These are phyloP conservation scores for Ganoderma lucidum DNA, from an alignment of 1,284 basidiomycete species.

Conservation along the genomic window DNA sequence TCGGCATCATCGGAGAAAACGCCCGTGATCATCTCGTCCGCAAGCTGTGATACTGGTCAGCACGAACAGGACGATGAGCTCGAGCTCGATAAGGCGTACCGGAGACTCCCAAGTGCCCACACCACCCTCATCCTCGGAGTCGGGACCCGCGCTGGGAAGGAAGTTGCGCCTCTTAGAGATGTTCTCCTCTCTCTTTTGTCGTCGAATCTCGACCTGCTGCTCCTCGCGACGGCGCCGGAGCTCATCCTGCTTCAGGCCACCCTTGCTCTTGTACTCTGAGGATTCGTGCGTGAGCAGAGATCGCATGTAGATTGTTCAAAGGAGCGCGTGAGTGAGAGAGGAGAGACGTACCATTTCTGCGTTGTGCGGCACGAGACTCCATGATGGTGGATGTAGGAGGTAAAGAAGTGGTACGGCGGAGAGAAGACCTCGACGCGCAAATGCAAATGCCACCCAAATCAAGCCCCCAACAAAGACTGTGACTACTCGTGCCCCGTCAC, in stretches of 20 bases:
- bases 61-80: conserved; percentile 27
- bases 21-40: conserved; percentile 92
- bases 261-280: conserved; percentile 80
- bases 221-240: conserved; percentile 95
- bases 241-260: conserved; percentile 84
- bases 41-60: conserved; percentile 61
- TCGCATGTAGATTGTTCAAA: conserved; percentile 18
- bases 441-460: conserved; percentile 32
- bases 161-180: conserved; percentile 97
- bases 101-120: conserved; percentile 79
- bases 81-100: conserved; percentile 52
- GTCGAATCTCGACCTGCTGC: conserved; percentile 96
- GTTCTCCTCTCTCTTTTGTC: conserved; percentile 96
- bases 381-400: conserved; percentile 39
- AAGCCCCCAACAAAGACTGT: conserved; percentile 30
- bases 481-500: conserved; percentile 40
- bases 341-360: conserved; percentile 65
- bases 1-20: conserved; percentile 95
- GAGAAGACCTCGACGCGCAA: conserved; percentile 36
- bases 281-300: conserved; percentile 41
- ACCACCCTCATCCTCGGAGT: conserved; percentile 88
- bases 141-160: conserved; percentile 72
- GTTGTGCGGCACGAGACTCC: conserved; percentile 46
- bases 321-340: conserved; percentile 14
- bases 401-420: conserved; percentile 30